Evolutionary conservation across 1,139 yeast genomes (phyloP).

Genomic region (Hansenula lynferdii): DNA sequence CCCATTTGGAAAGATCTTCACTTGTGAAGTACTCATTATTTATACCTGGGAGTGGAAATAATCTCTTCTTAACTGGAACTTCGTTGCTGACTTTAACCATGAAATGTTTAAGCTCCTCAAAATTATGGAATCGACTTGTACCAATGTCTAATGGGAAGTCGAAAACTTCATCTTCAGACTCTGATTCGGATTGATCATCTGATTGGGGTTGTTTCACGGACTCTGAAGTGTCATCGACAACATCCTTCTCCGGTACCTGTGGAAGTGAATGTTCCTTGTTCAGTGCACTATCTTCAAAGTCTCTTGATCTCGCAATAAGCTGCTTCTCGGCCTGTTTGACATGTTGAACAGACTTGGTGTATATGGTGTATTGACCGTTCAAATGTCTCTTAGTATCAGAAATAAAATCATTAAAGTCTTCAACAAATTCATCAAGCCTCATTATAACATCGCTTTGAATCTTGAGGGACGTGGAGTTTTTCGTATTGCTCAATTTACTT

Average conservation of each 20-base stretch:
- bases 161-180: slow-evolving; percentile 16
- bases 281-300: slow-evolving; percentile 13
- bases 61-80: slow-evolving; percentile 19
- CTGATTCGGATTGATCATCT: slow-evolving; percentile 7
- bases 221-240: not conserved
- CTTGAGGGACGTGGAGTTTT: slow-evolving; percentile 6
- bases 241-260: not conserved
- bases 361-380: slow-evolving; percentile 8
- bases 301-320: slow-evolving; percentile 10
- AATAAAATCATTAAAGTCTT: slow-evolving; percentile 13
- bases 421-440: slow-evolving; percentile 17
- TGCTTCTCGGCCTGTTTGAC: slow-evolving; percentile 9
- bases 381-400: slow-evolving; percentile 7
- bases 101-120: slow-evolving; percentile 16
- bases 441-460: slow-evolving; percentile 13
- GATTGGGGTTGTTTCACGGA: not conserved
- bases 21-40: slow-evolving; percentile 20
- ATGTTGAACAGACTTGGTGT: slow-evolving; percentile 8
- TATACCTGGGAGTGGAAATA: slow-evolving; percentile 23
- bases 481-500: slow-evolving; percentile 3
- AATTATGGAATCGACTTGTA: slow-evolving; percentile 8
- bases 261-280: slow-evolving; percentile 1
- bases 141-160: slow-evolving; percentile 24
- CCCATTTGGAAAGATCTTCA: slow-evolving; percentile 15
- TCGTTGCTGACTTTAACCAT: slow-evolving; percentile 15